These are phyloP conservation scores for Chloromonas sp. DNA, from an alignment of 163 green algal genomes.

Conservation along the genomic window DNA sequence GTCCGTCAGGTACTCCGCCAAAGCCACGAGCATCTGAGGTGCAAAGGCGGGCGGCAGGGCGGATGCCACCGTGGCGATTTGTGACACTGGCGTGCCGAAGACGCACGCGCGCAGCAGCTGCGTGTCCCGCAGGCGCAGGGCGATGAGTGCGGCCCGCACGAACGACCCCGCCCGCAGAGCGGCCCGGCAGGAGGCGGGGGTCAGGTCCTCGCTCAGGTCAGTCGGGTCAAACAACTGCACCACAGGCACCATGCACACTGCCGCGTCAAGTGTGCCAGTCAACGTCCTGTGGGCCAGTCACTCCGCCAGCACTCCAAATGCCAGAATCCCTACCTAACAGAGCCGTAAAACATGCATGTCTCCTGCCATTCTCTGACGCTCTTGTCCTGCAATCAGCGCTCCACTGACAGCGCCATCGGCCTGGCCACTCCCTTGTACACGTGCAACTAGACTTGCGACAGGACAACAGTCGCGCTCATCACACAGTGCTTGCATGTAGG, in stretches of 20 bases:
- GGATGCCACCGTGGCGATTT: constrained; percentile 23
- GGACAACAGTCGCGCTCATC: neutral
- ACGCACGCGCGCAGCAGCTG: constrained; percentile 61
- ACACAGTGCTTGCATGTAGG: neutral
- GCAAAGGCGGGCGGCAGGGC: constrained; percentile 37
- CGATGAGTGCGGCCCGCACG: constrained; percentile 71
- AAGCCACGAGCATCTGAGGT: constrained; percentile 43
- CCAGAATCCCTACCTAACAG: neutral
- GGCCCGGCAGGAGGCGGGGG: constrained; percentile 46
- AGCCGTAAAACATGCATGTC: no score
- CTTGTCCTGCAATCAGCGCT: no score
- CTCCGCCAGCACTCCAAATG: neutral
- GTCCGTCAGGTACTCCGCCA: constrained; percentile 44
- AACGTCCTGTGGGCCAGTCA: neutral
- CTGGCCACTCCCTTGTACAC: no score
- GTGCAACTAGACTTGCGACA: neutral
- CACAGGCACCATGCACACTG: no score
- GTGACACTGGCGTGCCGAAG: constrained; percentile 43
- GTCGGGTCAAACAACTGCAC: constrained; percentile 84
- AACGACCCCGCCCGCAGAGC: constrained; percentile 37
- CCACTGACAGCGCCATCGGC: no score
- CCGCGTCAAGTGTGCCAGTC: neutral
- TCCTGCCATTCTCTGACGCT: no score
- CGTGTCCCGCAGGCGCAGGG: constrained; percentile 69
- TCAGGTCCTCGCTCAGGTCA: constrained; percentile 79